Evolutionary conservation across 345 rosid genomes (phyloP).

Genomic region (Triadica sebifera): DNA sequence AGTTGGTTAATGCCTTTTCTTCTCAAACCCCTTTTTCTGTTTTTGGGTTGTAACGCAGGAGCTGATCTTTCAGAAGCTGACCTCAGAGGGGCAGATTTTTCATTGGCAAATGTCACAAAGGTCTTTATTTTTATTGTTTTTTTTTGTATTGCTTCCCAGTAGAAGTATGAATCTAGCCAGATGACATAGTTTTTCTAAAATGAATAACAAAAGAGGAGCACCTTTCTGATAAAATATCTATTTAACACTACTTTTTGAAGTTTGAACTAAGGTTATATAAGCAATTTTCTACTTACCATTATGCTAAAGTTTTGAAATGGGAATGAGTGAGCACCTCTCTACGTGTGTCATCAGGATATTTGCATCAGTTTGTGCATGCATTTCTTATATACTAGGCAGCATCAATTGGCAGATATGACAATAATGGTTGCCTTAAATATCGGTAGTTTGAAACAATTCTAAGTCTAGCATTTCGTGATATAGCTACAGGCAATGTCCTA

Average conservation of each 20-base stretch:
- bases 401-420: background rate
- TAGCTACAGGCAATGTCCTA: background rate
- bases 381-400: background rate
- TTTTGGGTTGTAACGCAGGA: constrained; percentile 40
- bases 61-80: constrained; percentile 94
- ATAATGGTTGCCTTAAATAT: background rate
- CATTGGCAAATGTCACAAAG: constrained; percentile 90
- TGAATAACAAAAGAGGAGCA: no score
- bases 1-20: constrained; percentile 4
- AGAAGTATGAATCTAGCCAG: background rate
- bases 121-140: constrained; percentile 26
- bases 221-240: no score
- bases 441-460: background rate
- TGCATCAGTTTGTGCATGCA: background rate
- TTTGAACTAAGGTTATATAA: background rate
- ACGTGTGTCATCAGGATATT: background rate
- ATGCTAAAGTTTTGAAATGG: background rate
- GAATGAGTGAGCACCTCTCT: background rate
- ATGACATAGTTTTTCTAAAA: no score
- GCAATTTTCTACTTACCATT: background rate
- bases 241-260: no score
- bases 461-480: background rate
- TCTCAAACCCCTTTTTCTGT: background rate
- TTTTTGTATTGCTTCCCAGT: background rate
- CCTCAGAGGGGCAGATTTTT: constrained; percentile 83